Conservation (phyloP, 352 stramenopile species). For the Phytophthora multivora region DNA sequence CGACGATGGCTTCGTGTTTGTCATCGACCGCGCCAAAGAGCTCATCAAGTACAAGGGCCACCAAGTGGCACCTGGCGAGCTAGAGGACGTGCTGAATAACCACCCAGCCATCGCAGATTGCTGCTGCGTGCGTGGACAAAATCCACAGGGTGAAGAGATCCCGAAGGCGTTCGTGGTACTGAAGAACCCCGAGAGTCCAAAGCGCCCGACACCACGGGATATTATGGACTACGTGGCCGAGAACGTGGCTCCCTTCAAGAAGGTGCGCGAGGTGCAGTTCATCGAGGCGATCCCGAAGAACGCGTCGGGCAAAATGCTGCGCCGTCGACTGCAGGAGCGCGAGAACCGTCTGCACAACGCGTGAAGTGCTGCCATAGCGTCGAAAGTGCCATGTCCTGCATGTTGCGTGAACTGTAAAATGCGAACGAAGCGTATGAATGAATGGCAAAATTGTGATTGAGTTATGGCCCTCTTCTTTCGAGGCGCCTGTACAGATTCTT, state of each 20-base stretch:
- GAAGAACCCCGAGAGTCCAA: slow-evolving; percentile 39
- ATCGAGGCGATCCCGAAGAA: slow-evolving; percentile 91
- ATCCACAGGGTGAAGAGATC: slow-evolving; percentile 85
- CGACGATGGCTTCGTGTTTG: slow-evolving; percentile 91
- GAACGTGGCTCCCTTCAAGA: slow-evolving; percentile 87
- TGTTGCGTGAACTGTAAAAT: slow-evolving; percentile 9
- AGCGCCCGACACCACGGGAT: slow-evolving; percentile 59
- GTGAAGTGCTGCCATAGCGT: not conserved
- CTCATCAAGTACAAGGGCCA: slow-evolving; percentile 95
- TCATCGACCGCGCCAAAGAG: slow-evolving; percentile 93
- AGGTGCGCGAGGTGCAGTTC: slow-evolving; percentile 88
- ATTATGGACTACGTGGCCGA: slow-evolving; percentile 87
- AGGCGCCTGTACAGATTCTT: slow-evolving; percentile 2
- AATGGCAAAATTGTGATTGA: not conserved
- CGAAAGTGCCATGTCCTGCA: not conserved
- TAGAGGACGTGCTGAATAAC: slow-evolving; percentile 91
- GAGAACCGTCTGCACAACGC: slow-evolving; percentile 35
- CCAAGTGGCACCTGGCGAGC: slow-evolving; percentile 90
- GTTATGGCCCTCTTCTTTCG: slow-evolving; percentile 4
- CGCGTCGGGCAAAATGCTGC: slow-evolving; percentile 91
- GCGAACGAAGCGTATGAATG: slow-evolving; percentile 16
- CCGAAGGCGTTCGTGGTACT: slow-evolving; percentile 91
- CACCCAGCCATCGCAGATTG: slow-evolving; percentile 81
- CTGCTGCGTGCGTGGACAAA: slow-evolving; percentile 61
- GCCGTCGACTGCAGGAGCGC: slow-evolving; percentile 65